phyloP scores from a whole-genome alignment of 1,284 basidiomycete genomes.

The Pascua sp. region DNA sequence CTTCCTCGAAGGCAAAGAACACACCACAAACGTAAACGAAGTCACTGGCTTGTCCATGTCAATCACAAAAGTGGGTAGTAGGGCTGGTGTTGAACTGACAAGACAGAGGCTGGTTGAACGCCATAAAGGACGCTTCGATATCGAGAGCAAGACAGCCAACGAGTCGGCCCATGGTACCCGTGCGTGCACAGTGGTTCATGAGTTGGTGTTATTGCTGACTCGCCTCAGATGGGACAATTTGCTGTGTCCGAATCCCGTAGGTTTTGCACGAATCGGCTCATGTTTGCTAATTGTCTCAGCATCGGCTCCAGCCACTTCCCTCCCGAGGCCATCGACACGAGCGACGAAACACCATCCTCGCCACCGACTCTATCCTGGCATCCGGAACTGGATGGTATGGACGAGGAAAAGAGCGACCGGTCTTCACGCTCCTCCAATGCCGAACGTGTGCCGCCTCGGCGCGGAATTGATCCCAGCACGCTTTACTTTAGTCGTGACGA shows the following conservation, averaged over 20 bases:
- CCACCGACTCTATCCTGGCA: background rate
- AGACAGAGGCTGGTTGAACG: slow-evolving; percentile 48
- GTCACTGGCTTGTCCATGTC: slow-evolving; percentile 50
- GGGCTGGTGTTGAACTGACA: background rate
- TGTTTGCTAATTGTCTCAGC: slow-evolving; percentile 5
- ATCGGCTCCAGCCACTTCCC: slow-evolving; percentile 41
- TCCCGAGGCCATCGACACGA: slow-evolving; percentile 30
- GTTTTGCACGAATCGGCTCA: slow-evolving; percentile 3
- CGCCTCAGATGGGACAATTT: slow-evolving; percentile 37
- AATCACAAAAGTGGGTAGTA: slow-evolving; percentile 22
- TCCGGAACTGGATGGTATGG: too few relatives aligned
- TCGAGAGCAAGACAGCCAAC: slow-evolving; percentile 39
- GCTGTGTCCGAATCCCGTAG: slow-evolving; percentile 39
- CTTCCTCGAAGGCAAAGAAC: slow-evolving; percentile 32
- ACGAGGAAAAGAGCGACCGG: too few relatives aligned
- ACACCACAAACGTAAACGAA: slow-evolving; percentile 34
- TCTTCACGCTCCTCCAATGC: too few relatives aligned
- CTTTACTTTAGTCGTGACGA: slow-evolving; percentile 45
- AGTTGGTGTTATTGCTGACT: too few relatives aligned
- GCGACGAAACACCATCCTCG: too few relatives aligned
- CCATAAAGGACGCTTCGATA: slow-evolving; percentile 48
- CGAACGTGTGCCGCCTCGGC: background rate
- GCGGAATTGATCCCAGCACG: slow-evolving; percentile 38
- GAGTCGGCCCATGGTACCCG: slow-evolving; percentile 32
- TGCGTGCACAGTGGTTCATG: too few relatives aligned